Conservation (phyloP, 2,329 filamentous ascomycete species). For the Colletotrichum cordylinicola region DNA sequence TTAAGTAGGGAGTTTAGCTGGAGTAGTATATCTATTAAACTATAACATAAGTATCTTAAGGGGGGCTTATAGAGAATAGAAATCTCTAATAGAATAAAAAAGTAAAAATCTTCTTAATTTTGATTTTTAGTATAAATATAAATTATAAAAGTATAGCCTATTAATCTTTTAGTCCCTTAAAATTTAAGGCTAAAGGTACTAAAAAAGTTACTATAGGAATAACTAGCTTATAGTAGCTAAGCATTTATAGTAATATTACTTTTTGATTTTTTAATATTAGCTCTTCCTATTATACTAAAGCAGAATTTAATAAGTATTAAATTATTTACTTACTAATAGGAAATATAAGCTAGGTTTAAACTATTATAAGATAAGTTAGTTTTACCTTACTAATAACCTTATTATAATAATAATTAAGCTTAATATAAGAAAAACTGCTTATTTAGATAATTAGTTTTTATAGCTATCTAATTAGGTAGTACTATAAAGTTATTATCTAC, state of each 20-base stretch:
- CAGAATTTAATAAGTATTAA: constrained; percentile 40
- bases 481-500: too few relatives aligned
- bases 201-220: constrained; percentile 42
- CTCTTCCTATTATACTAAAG: constrained; percentile 43
- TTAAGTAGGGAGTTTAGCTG: too few relatives aligned
- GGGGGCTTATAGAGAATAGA: too few relatives aligned
- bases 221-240: constrained; percentile 29
- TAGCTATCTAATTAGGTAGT: too few relatives aligned
- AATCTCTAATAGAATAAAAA: too few relatives aligned
- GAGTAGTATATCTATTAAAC: too few relatives aligned
- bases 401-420: not conserved
- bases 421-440: not conserved
- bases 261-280: not conserved
- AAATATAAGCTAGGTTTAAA: not conserved
- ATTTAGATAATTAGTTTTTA: too few relatives aligned
- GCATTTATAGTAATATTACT: not conserved
- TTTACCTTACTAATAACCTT: not conserved
- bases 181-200: constrained; percentile 48
- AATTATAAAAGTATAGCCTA: too few relatives aligned
- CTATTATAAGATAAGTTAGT: not conserved
- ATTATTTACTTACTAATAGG: constrained; percentile 38
- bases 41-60: too few relatives aligned
- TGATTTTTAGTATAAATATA: too few relatives aligned
- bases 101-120: too few relatives aligned
- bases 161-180: constrained; percentile 39